phyloP scores from a whole-genome alignment of 768 basidiomycete genomes.

The Boletus insuetus region DNA sequence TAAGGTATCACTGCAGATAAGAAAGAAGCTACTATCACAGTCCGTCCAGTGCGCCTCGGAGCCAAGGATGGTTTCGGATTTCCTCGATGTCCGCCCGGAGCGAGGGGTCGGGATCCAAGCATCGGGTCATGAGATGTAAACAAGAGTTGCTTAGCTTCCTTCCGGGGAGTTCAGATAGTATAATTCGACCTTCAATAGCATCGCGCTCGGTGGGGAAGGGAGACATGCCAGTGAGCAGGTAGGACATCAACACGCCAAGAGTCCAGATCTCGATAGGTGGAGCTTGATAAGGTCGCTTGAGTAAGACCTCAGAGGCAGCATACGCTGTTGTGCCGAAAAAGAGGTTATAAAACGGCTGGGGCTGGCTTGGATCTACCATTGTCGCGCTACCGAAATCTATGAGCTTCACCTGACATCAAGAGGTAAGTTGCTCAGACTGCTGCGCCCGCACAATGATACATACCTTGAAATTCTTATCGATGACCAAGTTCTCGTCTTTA shows the following conservation, averaged over 20 bases:
- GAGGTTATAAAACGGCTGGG: constrained; percentile 65
- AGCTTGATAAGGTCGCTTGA: constrained; percentile 84
- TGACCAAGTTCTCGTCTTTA: constrained; percentile 93
- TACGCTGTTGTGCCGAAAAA: constrained; percentile 97
- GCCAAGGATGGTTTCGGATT: constrained; percentile 84
- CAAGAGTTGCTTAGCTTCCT: constrained; percentile 44
- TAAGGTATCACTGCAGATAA: constrained; percentile 7
- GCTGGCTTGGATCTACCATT: constrained; percentile 58
- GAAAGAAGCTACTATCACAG: constrained; percentile 7
- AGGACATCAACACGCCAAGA: constrained; percentile 91
- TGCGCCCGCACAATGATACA: background rate
- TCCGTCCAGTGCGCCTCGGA: constrained; percentile 35
- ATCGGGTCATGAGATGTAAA: constrained; percentile 65
- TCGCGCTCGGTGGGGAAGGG: constrained; percentile 89
- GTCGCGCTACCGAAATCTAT: constrained; percentile 95
- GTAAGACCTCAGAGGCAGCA: constrained; percentile 91
- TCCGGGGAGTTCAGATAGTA: constrained; percentile 42
- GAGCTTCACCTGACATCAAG: constrained; percentile 68
- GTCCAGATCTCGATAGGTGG: constrained; percentile 97
- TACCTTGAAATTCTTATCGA: constrained; percentile 72
- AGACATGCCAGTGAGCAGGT: constrained; percentile 87
- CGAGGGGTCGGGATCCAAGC: constrained; percentile 81
- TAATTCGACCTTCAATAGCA: constrained; percentile 64
- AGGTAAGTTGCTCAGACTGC: constrained; percentile 9
- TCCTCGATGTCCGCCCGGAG: constrained; percentile 79